Percentiles rank a stretch among this genome's conserved stretches.
These are phyloP conservation scores for Globisporangium recalcitrans DNA, from an alignment of 352 stramenopile genomes.

Conservation along the genomic window DNA sequence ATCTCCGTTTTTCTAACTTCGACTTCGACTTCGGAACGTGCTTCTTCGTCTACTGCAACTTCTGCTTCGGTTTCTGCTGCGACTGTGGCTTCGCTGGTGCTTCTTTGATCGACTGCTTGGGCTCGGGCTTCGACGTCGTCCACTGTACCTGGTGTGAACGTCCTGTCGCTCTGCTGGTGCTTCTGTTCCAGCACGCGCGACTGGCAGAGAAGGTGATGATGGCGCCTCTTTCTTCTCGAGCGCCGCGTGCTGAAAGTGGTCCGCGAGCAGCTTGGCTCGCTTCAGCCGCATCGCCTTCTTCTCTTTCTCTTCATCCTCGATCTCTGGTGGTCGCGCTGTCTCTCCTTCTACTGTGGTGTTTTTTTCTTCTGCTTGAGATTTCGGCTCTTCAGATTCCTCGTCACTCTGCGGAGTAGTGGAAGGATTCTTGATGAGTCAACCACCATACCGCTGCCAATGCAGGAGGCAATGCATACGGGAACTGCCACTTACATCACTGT, in stretches of 20 bases:
- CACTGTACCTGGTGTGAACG: neutral
- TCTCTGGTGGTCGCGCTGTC: conserved; percentile 3
- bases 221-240: neutral
- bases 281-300: conserved; percentile 19
- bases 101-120: neutral
- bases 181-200: neutral
- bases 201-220: neutral
- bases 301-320: neutral
- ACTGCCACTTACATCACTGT: conserved; percentile 23
- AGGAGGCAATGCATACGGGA: neutral
- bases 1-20: neutral
- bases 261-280: conserved; percentile 18
- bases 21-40: neutral
- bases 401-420: conserved; percentile 19
- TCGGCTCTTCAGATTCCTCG: neutral
- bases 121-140: neutral
- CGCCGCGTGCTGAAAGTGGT: conserved; percentile 17
- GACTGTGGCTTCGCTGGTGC: neutral
- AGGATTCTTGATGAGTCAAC: neutral
- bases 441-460: neutral
- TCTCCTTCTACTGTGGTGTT: neutral
- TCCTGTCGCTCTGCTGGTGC: neutral
- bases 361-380: neutral
- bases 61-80: conserved; percentile 9
- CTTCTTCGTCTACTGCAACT: neutral